Percentiles rank a stretch among this genome's conserved stretches.
These are phyloP conservation scores for Bipolaris bicolor DNA, from an alignment of 2,329 filamentous ascomycete genomes.

Conservation along the genomic window DNA sequence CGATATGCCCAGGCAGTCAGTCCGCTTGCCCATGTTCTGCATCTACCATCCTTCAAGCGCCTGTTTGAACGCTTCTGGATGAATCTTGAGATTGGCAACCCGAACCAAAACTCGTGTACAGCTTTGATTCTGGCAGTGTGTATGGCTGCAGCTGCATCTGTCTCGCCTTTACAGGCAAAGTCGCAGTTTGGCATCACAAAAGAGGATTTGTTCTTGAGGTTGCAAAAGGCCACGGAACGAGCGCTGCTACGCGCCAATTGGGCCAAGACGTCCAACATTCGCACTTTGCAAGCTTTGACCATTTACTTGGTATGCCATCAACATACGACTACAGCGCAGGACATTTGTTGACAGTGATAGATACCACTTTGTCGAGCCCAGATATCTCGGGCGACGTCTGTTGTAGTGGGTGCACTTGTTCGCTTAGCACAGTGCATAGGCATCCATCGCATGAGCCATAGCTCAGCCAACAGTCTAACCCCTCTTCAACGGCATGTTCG, in stretches of 20 bases:
- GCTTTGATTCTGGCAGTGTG: slow-evolving; percentile 47
- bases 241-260: slow-evolving; percentile 47
- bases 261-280: slow-evolving; percentile 48
- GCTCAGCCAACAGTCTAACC: slow-evolving; percentile 42
- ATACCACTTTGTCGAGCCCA: slow-evolving; percentile 48
- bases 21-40: slow-evolving; percentile 47
- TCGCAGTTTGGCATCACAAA: slow-evolving; percentile 49
- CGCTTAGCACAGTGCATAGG: slow-evolving; percentile 49
- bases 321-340: background rate
- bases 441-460: slow-evolving; percentile 46
- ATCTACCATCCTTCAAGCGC: slow-evolving; percentile 47
- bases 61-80: slow-evolving; percentile 48
- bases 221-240: slow-evolving; percentile 47
- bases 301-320: slow-evolving; percentile 43
- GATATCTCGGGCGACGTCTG: slow-evolving; percentile 47
- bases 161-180: slow-evolving; percentile 48
- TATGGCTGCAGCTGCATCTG: slow-evolving; percentile 46
- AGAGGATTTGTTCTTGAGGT: slow-evolving; percentile 44
- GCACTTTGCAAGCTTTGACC: slow-evolving; percentile 46
- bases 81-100: slow-evolving; percentile 44
- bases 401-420: slow-evolving; percentile 47
- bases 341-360: slow-evolving; percentile 24
- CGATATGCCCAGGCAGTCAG: slow-evolving; percentile 47
- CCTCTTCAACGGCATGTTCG: slow-evolving; percentile 46
- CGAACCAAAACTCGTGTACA: slow-evolving; percentile 47